Conservation (phyloP, 805 yeast species). For the Ogataea ganodermae region DNA sequence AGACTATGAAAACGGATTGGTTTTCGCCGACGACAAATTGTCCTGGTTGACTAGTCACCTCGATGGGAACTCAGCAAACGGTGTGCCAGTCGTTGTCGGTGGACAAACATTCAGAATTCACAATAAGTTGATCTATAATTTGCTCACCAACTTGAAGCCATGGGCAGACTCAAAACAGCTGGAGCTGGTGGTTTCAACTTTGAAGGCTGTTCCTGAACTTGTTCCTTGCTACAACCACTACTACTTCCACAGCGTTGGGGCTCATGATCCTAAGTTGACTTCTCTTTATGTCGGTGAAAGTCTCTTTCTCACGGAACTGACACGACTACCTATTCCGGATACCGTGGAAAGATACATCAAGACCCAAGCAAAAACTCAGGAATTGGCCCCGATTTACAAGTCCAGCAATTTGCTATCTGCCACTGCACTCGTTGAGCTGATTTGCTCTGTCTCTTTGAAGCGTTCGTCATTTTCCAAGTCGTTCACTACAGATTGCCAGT, state of each 20-base stretch:
- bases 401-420: conserved; percentile 10
- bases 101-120: conserved; percentile 57
- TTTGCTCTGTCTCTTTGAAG: conserved; percentile 66
- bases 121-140: conserved; percentile 65
- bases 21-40: conserved; percentile 45
- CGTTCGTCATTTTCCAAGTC: conserved; percentile 59
- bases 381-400: conserved; percentile 1
- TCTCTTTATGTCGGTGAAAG: conserved; percentile 84
- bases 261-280: conserved; percentile 76
- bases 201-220: conserved; percentile 64
- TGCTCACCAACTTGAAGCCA: conserved; percentile 70
- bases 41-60: conserved; percentile 44
- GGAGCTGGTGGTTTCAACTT: conserved; percentile 50
- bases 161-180: conserved; percentile 74
- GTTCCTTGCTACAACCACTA: conserved; percentile 68
- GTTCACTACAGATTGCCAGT: conserved; percentile 47
- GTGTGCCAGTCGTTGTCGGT: conserved; percentile 49
- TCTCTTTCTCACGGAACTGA: conserved; percentile 57
- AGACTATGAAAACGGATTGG: conserved; percentile 50
- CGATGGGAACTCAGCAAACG: conserved; percentile 32
- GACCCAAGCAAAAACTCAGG: conserved; percentile 5
- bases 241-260: conserved; percentile 58
- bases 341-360: conserved; percentile 23
- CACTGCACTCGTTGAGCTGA: conserved; percentile 49
- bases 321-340: conserved; percentile 57